Conservation (phyloP, 2,329 filamentous ascomycete genomes). For the Penicillium thymicola region DNA sequence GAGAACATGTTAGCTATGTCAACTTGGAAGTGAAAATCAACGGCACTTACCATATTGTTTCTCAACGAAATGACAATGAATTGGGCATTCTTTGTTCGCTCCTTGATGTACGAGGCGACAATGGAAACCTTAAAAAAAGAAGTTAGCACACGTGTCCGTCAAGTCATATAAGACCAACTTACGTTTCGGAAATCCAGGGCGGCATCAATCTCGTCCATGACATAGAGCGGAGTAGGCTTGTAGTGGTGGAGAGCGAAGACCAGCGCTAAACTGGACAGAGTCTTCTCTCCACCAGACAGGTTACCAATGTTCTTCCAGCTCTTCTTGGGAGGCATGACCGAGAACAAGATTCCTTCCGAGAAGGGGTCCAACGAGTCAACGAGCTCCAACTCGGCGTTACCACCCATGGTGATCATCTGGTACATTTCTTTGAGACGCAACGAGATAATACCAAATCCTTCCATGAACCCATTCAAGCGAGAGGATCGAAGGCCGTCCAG, state of each 20-base stretch:
- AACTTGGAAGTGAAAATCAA: not conserved
- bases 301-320: constrained; percentile 99
- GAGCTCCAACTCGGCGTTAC: constrained; percentile 94
- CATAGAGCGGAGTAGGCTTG: constrained; percentile 94
- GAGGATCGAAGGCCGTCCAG: constrained; percentile 88
- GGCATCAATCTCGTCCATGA: constrained; percentile 99
- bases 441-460: constrained; percentile 91
- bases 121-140: constrained; percentile 70
- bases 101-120: constrained; percentile 98
- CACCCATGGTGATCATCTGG: constrained; percentile 99
- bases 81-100: constrained; percentile 97
- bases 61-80: constrained; percentile 97
- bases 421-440: constrained; percentile 98
- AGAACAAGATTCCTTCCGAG: constrained; percentile 93
- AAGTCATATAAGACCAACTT: constrained; percentile 45
- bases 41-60: constrained; percentile 78
- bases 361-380: constrained; percentile 96
- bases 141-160: constrained; percentile 7
- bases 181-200: constrained; percentile 97
- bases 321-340: constrained; percentile 99
- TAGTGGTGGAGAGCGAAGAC: constrained; percentile 99
- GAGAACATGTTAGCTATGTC: constrained; percentile 6
- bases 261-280: constrained; percentile 82
- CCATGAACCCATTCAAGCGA: constrained; percentile 95
- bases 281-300: constrained; percentile 94